Evolutionary conservation across 768 basidiomycete genomes (phyloP).

Genomic region (Polyporus arcularius): DNA sequence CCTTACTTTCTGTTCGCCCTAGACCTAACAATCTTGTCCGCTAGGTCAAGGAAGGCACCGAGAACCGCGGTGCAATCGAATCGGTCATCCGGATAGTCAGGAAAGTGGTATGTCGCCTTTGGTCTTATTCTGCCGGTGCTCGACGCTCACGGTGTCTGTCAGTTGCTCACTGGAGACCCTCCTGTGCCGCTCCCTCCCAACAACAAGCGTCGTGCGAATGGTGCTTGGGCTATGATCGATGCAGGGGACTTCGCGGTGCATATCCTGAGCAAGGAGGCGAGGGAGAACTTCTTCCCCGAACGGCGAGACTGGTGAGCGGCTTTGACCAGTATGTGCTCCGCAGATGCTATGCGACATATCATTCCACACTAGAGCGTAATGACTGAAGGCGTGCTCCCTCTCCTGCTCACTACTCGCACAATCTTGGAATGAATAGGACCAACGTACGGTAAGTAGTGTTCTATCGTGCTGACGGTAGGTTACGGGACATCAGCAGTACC

Average conservation of each 20-base stretch:
- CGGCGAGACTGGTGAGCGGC: conserved; percentile 20
- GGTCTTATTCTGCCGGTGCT: neutral
- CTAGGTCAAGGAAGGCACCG: conserved; percentile 84
- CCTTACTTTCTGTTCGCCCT: neutral
- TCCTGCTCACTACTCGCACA: too few relatives aligned
- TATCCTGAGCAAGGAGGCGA: conserved; percentile 64
- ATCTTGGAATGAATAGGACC: too few relatives aligned
- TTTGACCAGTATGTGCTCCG: neutral
- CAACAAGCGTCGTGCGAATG: conserved; percentile 56
- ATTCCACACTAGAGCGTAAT: neutral
- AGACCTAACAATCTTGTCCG: neutral
- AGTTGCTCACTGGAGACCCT: conserved; percentile 63
- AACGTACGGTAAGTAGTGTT: too few relatives aligned
- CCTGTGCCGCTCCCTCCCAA: conserved; percentile 65
- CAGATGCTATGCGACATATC: neutral
- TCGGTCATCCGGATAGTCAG: conserved; percentile 69
- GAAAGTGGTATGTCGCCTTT: conserved; percentile 57
- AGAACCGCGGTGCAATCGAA: conserved; percentile 77
- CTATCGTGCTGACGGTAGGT: too few relatives aligned
- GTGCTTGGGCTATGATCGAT: conserved; percentile 86
- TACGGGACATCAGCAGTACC: too few relatives aligned
- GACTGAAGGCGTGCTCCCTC: too few relatives aligned
- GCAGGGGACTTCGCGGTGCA: conserved; percentile 81
- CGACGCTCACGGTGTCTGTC: conserved; percentile 53
- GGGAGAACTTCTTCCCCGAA: conserved; percentile 64